Percentiles rank a stretch among this genome's conserved stretches.
These are phyloP conservation scores for Miscanthus sacchariflorus DNA, from an alignment of 202 grass and related monocot species.

Conservation along the genomic window DNA sequence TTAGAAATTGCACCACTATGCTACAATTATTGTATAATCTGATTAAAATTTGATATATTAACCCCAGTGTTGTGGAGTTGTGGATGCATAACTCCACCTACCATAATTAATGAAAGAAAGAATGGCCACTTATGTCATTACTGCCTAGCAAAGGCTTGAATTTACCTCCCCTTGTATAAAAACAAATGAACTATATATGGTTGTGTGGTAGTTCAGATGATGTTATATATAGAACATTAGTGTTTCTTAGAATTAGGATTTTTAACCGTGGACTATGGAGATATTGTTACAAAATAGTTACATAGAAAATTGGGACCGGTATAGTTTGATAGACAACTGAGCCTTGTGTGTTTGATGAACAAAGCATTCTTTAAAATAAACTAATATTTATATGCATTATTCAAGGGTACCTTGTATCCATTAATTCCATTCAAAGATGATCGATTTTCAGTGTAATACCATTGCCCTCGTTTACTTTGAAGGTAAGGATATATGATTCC, in stretches of 20 bases:
- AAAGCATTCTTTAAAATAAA: neutral
- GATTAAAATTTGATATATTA: neutral
- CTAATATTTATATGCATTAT: neutral
- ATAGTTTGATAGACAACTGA: neutral
- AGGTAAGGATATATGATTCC: constrained; percentile 46
- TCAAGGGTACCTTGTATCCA: constrained; percentile 39
- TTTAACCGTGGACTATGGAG: neutral
- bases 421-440: constrained; percentile 47
- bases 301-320: neutral
- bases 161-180: neutral
- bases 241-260: too few species aligned
- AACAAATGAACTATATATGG: neutral
- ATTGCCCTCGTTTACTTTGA: constrained; percentile 50
- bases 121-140: neutral
- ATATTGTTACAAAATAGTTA: neutral
- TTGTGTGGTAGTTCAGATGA: neutral
- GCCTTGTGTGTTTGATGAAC: neutral
- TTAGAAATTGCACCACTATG: neutral
- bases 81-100: neutral
- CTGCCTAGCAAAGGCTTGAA: neutral
- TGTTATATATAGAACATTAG: neutral
- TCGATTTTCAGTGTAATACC: constrained; percentile 41
- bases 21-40: neutral
- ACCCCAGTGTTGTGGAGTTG: neutral
- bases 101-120: too few species aligned